Evolutionary conservation across 768 basidiomycete genomes (phyloP), one percentile per base, ranked within the genome.

Genomic region (Kwoniella sp.): DNA sequence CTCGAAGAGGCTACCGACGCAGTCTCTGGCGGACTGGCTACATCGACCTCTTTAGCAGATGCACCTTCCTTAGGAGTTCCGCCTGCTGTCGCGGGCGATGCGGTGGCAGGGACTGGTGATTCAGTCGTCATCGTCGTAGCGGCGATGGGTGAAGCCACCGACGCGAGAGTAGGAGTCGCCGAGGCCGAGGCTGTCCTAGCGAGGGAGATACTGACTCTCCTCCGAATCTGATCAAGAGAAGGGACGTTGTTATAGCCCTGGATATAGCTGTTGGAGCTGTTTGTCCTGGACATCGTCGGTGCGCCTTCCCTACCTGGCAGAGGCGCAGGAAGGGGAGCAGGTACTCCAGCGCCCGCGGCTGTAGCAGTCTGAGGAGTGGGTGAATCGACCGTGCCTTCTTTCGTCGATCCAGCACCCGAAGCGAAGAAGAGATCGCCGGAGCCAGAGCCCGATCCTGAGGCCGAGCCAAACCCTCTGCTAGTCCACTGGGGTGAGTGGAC

Each of bases 221-320:
- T 31, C 52, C 73, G 56, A 48, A 75, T 77, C 29, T 71, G 73
- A 31, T 68, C 68, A 4, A 77, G 53, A 52, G 69, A 73, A 25
- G 76, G 76, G 1, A 75, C 71, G 45, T 72, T 70, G 52, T 66
- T 73, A 56, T 75, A 77, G 25, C 74, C 76, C 47, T 71, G 55
- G n/a, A 75, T 68, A 61, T 71, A 71, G 15, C 60, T 59, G 26
- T 66, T 65, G 22, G 59, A 55, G 51, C 66, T 66, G 4, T 52
- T 28, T 4, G 60, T 56, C 47, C 65, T 34, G 13, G 65, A 59
- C 64, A 63, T 64, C 11, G 31, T 9, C 7, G 63, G 50, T 2
- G 63, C 34, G 52, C 22, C 50, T 25, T 47, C 58, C 26, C 51
- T 52, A 17, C 57, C 57, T 45, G 63, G 56, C 15, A 34, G 2